A percentile compares a stretch with the other conserved stretches of the same genome.
These are phyloP conservation scores for Plantago elongata DNA, from an alignment of 257 asterid genomes.

Conservation along the genomic window DNA sequence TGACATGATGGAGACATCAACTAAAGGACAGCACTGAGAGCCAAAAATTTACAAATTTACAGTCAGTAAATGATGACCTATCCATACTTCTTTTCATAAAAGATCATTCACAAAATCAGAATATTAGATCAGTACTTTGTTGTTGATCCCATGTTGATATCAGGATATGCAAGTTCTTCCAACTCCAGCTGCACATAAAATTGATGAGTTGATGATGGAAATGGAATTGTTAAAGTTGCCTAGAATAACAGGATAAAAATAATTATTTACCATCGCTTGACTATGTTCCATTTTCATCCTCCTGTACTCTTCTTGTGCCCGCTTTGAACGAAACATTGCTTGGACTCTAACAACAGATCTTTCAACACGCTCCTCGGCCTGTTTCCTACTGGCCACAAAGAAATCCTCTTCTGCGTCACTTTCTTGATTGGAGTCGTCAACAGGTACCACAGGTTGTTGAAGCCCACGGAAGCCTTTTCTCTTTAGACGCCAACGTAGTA, in stretches of 20 bases:
- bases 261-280: slow-evolving; percentile 44
- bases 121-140: neutral
- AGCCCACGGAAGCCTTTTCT: slow-evolving; percentile 92
- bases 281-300: slow-evolving; percentile 75
- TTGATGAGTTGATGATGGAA: neutral
- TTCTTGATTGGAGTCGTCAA: slow-evolving; percentile 38
- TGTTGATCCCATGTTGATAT: slow-evolving; percentile 34
- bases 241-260: neutral
- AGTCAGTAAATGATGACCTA: neutral
- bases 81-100: slow-evolving; percentile 1
- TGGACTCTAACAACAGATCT: slow-evolving; percentile 87
- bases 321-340: slow-evolving; percentile 92
- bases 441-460: slow-evolving; percentile 38
- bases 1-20: too few relatives aligned
- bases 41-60: slow-evolving; percentile 28
- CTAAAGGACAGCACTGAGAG: neutral
- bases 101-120: neutral
- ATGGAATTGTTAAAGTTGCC: neutral
- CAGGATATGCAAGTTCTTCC: slow-evolving; percentile 45
- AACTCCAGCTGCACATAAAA: slow-evolving; percentile 57
- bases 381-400: slow-evolving; percentile 87
- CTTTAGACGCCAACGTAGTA: slow-evolving; percentile 91
- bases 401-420: slow-evolving; percentile 69
- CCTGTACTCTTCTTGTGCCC: slow-evolving; percentile 84
- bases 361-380: slow-evolving; percentile 97